A percentile compares a stretch with the other conserved stretches of the same genome.
Conservation (phyloP, 371 early-diverging fungal genomes). For the Saksenaea vasiformis region DNA sequence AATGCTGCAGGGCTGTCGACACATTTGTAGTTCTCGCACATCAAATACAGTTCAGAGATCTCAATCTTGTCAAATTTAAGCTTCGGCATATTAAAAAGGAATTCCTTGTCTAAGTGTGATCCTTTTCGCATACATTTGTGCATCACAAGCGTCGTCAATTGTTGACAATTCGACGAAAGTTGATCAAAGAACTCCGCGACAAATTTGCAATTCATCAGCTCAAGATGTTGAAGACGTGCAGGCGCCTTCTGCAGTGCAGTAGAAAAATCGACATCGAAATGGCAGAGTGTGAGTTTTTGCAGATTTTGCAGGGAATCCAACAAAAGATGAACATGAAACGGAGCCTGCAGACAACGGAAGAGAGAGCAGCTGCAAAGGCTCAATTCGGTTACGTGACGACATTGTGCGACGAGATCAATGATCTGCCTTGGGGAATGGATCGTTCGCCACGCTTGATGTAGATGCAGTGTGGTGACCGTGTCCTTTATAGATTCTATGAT, state of each 20-base stretch:
- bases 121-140: background rate
- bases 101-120: background rate
- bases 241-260: background rate
- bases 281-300: background rate
- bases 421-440: background rate
- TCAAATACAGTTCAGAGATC: background rate
- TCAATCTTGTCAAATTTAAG: background rate
- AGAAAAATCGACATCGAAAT: background rate
- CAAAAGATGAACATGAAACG: background rate
- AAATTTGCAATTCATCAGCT: background rate
- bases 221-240: background rate
- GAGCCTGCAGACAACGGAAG: background rate
- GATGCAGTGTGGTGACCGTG: background rate
- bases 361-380: background rate
- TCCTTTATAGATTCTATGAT: background rate
- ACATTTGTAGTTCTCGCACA: background rate
- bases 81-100: background rate
- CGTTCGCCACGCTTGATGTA: background rate
- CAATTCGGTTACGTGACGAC: background rate
- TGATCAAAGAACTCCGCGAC: background rate
- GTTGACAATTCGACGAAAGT: background rate
- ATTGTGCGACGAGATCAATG: background rate
- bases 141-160: background rate
- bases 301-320: background rate
- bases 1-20: background rate